These are phyloP conservation scores for Eutrema heterophyllum DNA, from an alignment of 345 rosid species.

Conservation along the genomic window DNA sequence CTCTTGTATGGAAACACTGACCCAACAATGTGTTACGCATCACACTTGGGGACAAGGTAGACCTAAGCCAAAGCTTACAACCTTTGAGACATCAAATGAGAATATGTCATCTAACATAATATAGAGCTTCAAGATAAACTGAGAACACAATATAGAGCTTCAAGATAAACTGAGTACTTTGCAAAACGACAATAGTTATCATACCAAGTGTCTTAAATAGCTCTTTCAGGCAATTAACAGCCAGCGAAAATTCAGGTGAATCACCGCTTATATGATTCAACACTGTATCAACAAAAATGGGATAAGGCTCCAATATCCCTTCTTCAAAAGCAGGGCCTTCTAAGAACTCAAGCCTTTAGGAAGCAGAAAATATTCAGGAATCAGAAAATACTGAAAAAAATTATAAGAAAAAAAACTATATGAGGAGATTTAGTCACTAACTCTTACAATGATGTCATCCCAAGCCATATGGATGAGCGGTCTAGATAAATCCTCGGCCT, in stretches of 20 bases:
- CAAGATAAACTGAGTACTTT: constrained; percentile 2
- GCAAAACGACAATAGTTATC: constrained; percentile 18
- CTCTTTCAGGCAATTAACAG: constrained; percentile 78
- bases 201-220: constrained; percentile 94
- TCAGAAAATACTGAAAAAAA: constrained; percentile 8
- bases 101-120: constrained; percentile 20
- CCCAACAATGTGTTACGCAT: constrained; percentile 95
- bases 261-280: constrained; percentile 87
- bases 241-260: constrained; percentile 84
- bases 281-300: constrained; percentile 88
- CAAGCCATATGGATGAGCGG: constrained; percentile 79
- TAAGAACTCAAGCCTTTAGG: constrained; percentile 82
- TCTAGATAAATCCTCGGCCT: constrained; percentile 73
- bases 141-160: not conserved
- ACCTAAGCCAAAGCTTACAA: constrained; percentile 95
- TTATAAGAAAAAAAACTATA: not conserved
- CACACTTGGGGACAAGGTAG: constrained; percentile 91
- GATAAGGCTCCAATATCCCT: constrained; percentile 87
- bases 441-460: constrained; percentile 88
- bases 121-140: constrained; percentile 9
- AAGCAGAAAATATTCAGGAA: constrained; percentile 18
- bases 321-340: constrained; percentile 97
- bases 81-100: constrained; percentile 46
- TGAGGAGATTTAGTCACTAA: constrained; percentile 26
- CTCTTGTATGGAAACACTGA: constrained; percentile 92